A percentile compares a stretch with the other conserved stretches of the same genome.
Conservation (phyloP, 257 asterid species). For the Misopates orontium region DNA sequence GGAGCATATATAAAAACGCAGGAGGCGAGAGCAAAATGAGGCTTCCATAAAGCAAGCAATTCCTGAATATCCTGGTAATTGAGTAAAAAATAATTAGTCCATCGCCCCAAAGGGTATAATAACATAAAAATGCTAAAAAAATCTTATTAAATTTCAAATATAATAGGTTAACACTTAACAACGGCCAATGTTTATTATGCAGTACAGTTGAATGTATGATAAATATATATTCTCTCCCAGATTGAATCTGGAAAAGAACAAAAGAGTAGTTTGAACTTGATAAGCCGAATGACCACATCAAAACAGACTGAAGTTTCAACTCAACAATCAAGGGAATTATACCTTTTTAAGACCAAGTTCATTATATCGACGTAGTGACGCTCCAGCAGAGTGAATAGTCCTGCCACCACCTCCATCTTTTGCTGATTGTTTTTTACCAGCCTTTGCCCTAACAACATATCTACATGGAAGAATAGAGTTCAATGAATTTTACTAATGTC, state of each 20-base stretch:
- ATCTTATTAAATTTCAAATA: not conserved
- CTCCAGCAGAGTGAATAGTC: slow-evolving; percentile 93
- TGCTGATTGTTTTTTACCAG: slow-evolving; percentile 91
- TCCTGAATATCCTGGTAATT: slow-evolving; percentile 79
- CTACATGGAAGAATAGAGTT: slow-evolving; percentile 43
- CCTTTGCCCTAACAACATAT: slow-evolving; percentile 96
- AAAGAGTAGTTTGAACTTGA: slow-evolving; percentile 1
- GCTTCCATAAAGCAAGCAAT: slow-evolving; percentile 73
- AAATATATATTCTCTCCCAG: slow-evolving; percentile 9
- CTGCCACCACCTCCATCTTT: slow-evolving; percentile 91
- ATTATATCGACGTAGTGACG: slow-evolving; percentile 93
- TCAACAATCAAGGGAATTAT: slow-evolving; percentile 5
- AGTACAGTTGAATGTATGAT: slow-evolving; percentile 11
- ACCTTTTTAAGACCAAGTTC: slow-evolving; percentile 93
- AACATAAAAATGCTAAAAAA: slow-evolving; percentile 1
- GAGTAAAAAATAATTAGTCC: slow-evolving; percentile 28
- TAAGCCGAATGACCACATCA: not conserved
- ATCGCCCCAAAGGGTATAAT: slow-evolving; percentile 21
- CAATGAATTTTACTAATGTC: not conserved
- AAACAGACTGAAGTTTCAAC: slow-evolving; percentile 4
- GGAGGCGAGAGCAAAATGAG: slow-evolving; percentile 64
- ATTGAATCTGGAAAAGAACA: not conserved
- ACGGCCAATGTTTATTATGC: not conserved
- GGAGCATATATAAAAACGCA: slow-evolving; percentile 76
- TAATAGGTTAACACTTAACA: not conserved